Percentiles rank a stretch among this genome's conserved stretches.
Evolutionary conservation across 257 asterid genomes (phyloP).

Genomic region (Verbascum thapsus): DNA sequence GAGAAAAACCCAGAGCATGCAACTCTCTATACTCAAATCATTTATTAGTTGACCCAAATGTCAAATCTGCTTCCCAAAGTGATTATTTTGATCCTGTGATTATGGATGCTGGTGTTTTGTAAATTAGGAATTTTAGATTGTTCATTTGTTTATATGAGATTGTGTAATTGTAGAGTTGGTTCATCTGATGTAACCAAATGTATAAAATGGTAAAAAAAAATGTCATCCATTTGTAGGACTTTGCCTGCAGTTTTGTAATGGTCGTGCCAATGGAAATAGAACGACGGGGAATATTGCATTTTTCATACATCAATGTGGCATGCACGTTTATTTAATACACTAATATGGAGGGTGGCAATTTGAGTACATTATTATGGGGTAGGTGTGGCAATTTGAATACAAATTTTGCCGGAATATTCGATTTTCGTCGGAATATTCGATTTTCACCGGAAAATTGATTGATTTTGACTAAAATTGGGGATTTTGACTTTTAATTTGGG

Average conservation of each 20-base stretch:
- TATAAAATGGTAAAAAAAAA: not conserved
- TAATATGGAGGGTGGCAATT: no score
- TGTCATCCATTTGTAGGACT: not conserved
- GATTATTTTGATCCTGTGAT: not conserved
- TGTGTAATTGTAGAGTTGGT: slow-evolving; percentile 33
- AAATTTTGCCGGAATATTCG: no score
- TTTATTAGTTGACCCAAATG: not conserved
- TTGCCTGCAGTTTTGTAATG: slow-evolving; percentile 21
- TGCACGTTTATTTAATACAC: no score
- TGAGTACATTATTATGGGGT: no score
- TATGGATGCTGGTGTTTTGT: slow-evolving; percentile 21
- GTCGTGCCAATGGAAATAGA: slow-evolving; percentile 14
- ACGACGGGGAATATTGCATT: not conserved
- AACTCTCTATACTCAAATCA: not conserved
- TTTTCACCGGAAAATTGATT: no score
- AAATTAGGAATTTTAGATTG: slow-evolving; percentile 25
- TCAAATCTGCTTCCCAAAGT: not conserved
- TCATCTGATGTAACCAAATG: slow-evolving; percentile 26
- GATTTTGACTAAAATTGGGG: no score
- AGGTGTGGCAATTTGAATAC: no score
- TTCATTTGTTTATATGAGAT: slow-evolving; percentile 28
- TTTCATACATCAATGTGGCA: no score
- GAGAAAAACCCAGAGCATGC: no score
- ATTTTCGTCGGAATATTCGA: no score
- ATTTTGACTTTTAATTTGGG: no score